phyloP scores from a whole-genome alignment of 345 rosid genomes.

The Dimocarpus longan region DNA sequence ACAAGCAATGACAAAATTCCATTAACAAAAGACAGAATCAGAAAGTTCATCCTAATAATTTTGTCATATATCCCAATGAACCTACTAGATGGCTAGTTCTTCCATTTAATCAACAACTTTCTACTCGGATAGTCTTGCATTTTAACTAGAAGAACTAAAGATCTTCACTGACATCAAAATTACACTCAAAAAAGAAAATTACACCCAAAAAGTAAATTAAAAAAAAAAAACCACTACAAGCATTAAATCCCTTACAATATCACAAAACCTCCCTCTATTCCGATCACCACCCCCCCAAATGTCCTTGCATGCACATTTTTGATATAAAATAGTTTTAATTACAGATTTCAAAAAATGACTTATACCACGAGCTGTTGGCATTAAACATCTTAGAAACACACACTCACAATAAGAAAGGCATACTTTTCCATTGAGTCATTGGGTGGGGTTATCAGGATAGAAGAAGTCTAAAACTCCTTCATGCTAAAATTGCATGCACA shows the following conservation, averaged over 20 bases:
- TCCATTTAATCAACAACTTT: not conserved
- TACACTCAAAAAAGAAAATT: no score
- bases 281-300: not conserved
- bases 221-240: not conserved
- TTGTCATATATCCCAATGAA: not conserved
- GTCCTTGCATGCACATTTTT: not conserved
- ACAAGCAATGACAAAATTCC: not conserved
- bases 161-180: not conserved
- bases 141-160: not conserved
- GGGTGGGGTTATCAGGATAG: no score
- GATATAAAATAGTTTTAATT: not conserved
- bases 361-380: no score
- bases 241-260: not conserved
- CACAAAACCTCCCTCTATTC: not conserved
- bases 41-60: not conserved
- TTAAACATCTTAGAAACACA: no score
- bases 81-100: not conserved
- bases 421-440: no score
- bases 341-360: no score
- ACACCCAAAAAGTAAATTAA: no score
- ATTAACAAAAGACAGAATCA: not conserved
- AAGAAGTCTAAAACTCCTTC: no score
- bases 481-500: no score
- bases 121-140: not conserved
- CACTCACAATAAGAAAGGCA: no score